These are phyloP conservation scores for Penicillium sp. DNA, from an alignment of 2,329 filamentous ascomycete genomes.

Conservation along the genomic window DNA sequence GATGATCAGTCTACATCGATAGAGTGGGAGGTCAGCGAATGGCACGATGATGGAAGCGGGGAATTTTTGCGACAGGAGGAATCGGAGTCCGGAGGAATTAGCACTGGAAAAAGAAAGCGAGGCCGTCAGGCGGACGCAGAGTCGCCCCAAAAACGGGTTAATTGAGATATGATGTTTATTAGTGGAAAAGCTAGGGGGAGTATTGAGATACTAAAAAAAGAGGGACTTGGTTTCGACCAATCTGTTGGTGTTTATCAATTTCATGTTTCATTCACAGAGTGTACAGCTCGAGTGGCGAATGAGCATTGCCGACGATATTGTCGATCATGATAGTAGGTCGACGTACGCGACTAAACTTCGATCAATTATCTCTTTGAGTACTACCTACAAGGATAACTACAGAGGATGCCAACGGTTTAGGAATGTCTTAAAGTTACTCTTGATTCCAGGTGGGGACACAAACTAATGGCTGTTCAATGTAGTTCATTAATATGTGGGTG, in stretches of 20 bases:
- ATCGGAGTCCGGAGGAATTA: slow-evolving; percentile 20
- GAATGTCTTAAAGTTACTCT: too few relatives aligned
- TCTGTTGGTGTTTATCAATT: background rate
- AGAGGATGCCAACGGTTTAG: too few relatives aligned
- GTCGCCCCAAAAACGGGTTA: slow-evolving; percentile 22
- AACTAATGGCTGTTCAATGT: too few relatives aligned
- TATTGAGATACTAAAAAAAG: background rate
- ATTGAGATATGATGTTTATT: slow-evolving; percentile 1
- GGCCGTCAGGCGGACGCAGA: slow-evolving; percentile 17
- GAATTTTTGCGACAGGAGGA: slow-evolving; percentile 22
- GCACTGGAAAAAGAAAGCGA: slow-evolving; percentile 40
- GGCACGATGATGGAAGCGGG: slow-evolving; percentile 53
- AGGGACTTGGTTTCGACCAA: background rate
- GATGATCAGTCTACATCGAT: slow-evolving; percentile 68
- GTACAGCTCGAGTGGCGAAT: too few relatives aligned
- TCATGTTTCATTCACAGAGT: background rate
- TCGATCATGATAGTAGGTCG: too few relatives aligned
- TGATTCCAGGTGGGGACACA: too few relatives aligned
- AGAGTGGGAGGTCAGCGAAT: slow-evolving; percentile 86
- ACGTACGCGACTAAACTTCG: too few relatives aligned
- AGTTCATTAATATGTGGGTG: too few relatives aligned
- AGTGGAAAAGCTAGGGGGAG: background rate
- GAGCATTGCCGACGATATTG: too few relatives aligned
- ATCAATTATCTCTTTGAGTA: too few relatives aligned
- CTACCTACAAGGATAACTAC: too few relatives aligned